Conservation (phyloP, 2,329 filamentous ascomycete species). For the Monosporascus sp. region DNA sequence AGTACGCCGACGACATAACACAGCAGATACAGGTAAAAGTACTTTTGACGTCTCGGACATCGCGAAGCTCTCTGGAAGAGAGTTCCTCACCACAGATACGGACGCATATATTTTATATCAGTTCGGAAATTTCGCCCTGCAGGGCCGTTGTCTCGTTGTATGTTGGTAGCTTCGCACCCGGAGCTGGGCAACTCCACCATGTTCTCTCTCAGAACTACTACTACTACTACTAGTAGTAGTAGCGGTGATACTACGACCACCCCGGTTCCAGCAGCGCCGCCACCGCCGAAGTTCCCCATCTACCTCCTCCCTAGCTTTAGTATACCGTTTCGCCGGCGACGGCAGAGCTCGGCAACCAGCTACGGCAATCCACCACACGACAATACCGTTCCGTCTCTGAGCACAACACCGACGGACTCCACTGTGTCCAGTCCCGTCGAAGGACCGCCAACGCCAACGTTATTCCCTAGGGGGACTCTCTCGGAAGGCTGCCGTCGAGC, state of each 20-base stretch:
- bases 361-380: slow-evolving; percentile 17
- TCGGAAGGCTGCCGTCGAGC: slow-evolving; percentile 7
- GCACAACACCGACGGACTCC: slow-evolving; percentile 32
- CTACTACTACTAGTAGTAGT: neutral
- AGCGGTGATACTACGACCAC: neutral
- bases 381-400: slow-evolving; percentile 27
- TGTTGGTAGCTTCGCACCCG: neutral
- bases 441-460: slow-evolving; percentile 18
- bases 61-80: neutral
- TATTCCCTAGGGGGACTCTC: slow-evolving; percentile 4
- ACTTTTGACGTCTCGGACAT: neutral
- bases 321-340: slow-evolving; percentile 42
- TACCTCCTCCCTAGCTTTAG: slow-evolving; percentile 49
- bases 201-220: neutral
- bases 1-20: neutral
- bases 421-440: slow-evolving; percentile 20
- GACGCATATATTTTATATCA: neutral
- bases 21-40: neutral
- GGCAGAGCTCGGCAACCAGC: slow-evolving; percentile 27
- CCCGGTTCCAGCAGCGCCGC: slow-evolving; percentile 5
- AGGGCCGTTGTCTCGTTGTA: neutral
- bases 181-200: neutral
- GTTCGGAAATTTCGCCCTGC: neutral
- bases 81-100: neutral
- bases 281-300: slow-evolving; percentile 40